phyloP scores from a whole-genome alignment of 75 land plant genomes.

The Azolla pinnata region DNA sequence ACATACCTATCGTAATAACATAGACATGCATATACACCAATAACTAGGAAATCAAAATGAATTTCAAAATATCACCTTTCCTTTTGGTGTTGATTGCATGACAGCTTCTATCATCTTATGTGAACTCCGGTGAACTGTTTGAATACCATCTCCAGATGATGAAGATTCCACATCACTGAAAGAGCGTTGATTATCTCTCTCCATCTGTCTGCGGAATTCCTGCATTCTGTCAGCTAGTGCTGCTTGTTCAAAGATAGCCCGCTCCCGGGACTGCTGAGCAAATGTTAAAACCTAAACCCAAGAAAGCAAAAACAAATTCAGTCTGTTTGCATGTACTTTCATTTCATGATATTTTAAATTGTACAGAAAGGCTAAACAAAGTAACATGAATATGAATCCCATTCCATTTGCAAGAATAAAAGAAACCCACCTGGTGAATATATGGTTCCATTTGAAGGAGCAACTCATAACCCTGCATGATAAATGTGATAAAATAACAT shows the following conservation, averaged over 20 bases:
- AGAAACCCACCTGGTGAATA: constrained; percentile 78
- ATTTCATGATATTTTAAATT: no score
- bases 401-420: no score
- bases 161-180: constrained; percentile 37
- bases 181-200: constrained; percentile 50
- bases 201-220: constrained; percentile 76
- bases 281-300: constrained; percentile 95
- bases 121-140: constrained; percentile 43
- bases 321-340: no score
- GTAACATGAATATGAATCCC: no score
- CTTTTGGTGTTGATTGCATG: constrained; percentile 65
- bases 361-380: neutral
- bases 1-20: no score
- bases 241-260: constrained; percentile 75
- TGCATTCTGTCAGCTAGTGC: constrained; percentile 89
- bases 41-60: no score
- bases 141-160: constrained; percentile 57
- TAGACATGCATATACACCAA: no score
- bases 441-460: constrained; percentile 89
- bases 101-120: constrained; percentile 71
- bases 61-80: no score
- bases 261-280: constrained; percentile 86
- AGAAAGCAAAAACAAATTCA: no score
- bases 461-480: constrained; percentile 67
- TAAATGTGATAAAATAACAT: no score